Base-by-base conservation (phyloP, 176 grass and related monocot genomes). In the Microstegium vimineum region DNA sequence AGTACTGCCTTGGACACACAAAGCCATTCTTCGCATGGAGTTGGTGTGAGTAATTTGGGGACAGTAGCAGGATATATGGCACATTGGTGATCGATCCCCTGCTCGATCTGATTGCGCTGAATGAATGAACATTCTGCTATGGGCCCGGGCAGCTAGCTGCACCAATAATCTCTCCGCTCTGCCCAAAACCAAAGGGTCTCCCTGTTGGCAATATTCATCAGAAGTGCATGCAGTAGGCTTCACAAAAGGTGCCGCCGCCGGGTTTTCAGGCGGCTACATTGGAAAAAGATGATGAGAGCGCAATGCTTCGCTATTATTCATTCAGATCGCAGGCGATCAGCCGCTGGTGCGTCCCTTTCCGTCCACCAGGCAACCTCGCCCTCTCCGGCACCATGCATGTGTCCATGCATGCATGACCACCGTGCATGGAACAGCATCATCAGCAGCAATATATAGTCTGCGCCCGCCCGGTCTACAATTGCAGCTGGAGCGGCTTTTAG, bases 311-410 rank as follows among this genome's bases (percentile, higher is more conserved):
- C 15, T 17, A 27, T 26, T n/a, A n/a, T n/a, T n/a, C n/a, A 18
- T 35, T 15, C 38, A 31, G 54, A 5, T 33, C 41, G 0, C 51
- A 22, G 10, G 68, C 52, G n/a, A n/a, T n/a, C 56, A 26, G 33
- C 9, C 33, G 86, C 25, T 78, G 37, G 52, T 20, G 80, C 73
- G 46, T 79, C 74, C 34, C 43, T 84, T 59, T 79, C 86, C 31
- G 51, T 51, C 56, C 74, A n/a, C n/a, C n/a, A 14, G 86, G 65
- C 52, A 63, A 11, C 64, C 11, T 82, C 23, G 30, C 17, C 69
- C n/a, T n/a, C n/a, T 60, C 54, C 28, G 41, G 27, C 80, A 23
- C 4, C 37, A 61, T n/a, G n/a, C n/a, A n/a, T 31, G 61, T 49
- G 46, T 49, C 46, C 60, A 15, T 62, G 25, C 59, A 62, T 28